These are phyloP conservation scores for Fusarium piperis DNA, from an alignment of 2,329 filamentous ascomycete species.

Conservation along the genomic window DNA sequence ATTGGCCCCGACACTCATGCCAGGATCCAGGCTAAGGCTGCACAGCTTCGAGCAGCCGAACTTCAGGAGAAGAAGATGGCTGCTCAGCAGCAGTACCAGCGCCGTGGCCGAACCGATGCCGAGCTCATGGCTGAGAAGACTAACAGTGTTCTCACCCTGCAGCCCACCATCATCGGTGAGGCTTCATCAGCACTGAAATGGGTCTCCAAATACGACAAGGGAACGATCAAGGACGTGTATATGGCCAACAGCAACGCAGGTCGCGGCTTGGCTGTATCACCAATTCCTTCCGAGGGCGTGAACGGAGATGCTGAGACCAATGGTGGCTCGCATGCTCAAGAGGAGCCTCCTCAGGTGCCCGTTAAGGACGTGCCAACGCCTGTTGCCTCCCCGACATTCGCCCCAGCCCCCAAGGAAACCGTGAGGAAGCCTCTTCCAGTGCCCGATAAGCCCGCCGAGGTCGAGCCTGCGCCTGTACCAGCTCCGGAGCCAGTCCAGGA, in stretches of 20 bases:
- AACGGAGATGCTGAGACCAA: slow-evolving; percentile 32
- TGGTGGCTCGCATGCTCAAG: slow-evolving; percentile 26
- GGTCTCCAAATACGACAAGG: slow-evolving; percentile 94
- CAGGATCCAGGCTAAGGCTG: slow-evolving; percentile 90
- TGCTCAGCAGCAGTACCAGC: slow-evolving; percentile 50
- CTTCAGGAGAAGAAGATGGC: slow-evolving; percentile 64
- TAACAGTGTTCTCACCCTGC: slow-evolving; percentile 88
- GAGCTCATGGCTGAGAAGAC: slow-evolving; percentile 76
- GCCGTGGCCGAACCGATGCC: slow-evolving; percentile 65
- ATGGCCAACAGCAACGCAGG: slow-evolving; percentile 78
- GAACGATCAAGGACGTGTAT: slow-evolving; percentile 86
- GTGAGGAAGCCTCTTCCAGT: slow-evolving; percentile 35
- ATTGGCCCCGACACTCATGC: slow-evolving; percentile 93
- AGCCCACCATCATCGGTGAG: slow-evolving; percentile 84
- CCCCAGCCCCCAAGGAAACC: slow-evolving; percentile 25
- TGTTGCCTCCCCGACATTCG: slow-evolving; percentile 38
- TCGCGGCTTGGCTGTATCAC: slow-evolving; percentile 62
- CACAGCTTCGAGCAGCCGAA: slow-evolving; percentile 79
- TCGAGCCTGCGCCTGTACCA: slow-evolving; percentile 10
- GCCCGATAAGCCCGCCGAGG: slow-evolving; percentile 1
- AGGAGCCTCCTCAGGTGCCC: slow-evolving; percentile 53
- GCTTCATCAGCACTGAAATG: slow-evolving; percentile 96
- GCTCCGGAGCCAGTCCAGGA: slow-evolving; percentile 12
- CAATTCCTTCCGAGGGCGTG: slow-evolving; percentile 48
- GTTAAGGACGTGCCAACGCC: slow-evolving; percentile 48